Evolutionary conservation across 208 protist genomes (phyloP).

Genomic region (Naegleria fowleri): DNA sequence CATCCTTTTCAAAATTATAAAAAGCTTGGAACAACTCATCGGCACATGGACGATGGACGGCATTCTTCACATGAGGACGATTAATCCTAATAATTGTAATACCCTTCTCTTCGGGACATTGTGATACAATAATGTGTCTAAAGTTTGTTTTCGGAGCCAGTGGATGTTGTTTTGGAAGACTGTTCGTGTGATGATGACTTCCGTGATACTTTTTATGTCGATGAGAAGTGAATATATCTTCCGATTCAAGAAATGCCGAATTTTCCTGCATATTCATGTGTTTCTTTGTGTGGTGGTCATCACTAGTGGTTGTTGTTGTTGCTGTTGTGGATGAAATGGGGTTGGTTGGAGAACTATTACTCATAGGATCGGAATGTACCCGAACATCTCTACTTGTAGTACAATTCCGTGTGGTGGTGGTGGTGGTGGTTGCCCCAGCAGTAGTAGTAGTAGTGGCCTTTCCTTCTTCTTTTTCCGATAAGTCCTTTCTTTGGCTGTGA

Average conservation of each 20-base stretch:
- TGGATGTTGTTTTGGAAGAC: background rate
- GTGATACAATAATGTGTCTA: background rate
- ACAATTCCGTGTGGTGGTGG: too few relatives aligned
- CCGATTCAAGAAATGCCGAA: background rate
- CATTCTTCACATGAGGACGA: background rate
- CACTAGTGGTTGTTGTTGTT: too few relatives aligned
- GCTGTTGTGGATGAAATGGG: too few relatives aligned
- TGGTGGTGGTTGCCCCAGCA: too few relatives aligned
- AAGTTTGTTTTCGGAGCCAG: background rate
- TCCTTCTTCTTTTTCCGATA: too few relatives aligned
- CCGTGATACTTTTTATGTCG: background rate
- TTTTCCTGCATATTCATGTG: too few relatives aligned
- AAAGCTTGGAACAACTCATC: background rate
- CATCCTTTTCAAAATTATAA: constrained; percentile 32
- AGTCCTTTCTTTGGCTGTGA: too few relatives aligned
- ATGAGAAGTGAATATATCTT: background rate
- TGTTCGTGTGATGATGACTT: background rate
- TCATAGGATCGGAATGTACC: too few relatives aligned
- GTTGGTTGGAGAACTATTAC: too few relatives aligned
- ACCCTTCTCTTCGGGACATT: background rate
- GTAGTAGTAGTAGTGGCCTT: too few relatives aligned
- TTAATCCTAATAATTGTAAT: background rate
- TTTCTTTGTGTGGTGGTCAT: too few relatives aligned
- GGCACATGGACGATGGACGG: background rate
- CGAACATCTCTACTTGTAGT: too few relatives aligned